phyloP scores from a whole-genome alignment of 805 yeast genomes.

The Saccharomycopsis sp. region DNA sequence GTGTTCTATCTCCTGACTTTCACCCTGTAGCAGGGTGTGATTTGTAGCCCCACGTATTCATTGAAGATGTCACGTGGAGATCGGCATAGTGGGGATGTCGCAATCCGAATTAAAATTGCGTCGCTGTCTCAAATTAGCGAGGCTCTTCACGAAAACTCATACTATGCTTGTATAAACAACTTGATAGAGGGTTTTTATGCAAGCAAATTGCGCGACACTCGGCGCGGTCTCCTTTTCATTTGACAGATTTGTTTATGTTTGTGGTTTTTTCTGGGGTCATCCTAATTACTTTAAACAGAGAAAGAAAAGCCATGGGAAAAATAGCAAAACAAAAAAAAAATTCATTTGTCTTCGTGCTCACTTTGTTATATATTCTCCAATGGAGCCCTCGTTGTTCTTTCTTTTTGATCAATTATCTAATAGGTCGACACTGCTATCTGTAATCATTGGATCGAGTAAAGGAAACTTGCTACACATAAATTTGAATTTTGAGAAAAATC shows the following conservation, averaged over 20 bases:
- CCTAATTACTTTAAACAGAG: background rate
- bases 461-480: no score
- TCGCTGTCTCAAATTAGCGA: background rate
- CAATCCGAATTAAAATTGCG: no score
- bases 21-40: no score
- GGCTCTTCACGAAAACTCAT: background rate
- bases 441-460: no score
- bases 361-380: background rate
- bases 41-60: no score
- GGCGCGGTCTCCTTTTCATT: background rate
- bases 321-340: background rate
- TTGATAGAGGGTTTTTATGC: background rate
- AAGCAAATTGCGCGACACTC: background rate
- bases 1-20: no score
- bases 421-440: no score
- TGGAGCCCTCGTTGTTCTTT: background rate
- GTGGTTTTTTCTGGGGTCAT: background rate
- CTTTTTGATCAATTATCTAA: no score
- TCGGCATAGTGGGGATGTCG: background rate
- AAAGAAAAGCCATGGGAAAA: background rate
- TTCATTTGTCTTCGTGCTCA: background rate
- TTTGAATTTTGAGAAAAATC: no score
- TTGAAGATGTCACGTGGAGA: background rate
- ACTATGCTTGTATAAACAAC: background rate
- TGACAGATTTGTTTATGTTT: background rate